These are phyloP conservation scores for Panaeolus cyanescens DNA, from an alignment of 768 basidiomycete species.

Conservation along the genomic window DNA sequence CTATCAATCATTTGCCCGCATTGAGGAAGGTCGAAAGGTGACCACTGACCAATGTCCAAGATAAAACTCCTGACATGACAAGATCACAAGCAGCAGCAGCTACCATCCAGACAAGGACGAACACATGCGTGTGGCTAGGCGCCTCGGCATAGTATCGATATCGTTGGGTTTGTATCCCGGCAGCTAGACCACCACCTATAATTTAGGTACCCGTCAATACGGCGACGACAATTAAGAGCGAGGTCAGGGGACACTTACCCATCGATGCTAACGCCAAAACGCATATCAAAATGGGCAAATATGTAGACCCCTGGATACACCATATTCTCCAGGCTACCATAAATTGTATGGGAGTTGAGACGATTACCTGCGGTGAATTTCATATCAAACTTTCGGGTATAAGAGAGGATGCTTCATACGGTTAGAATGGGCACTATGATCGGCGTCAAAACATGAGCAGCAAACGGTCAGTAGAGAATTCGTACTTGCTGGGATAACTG, in stretches of 20 bases:
- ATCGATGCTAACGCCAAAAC: not conserved
- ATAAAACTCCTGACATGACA: not conserved
- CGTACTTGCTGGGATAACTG: not conserved
- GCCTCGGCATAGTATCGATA: not conserved
- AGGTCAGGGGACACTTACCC: not conserved
- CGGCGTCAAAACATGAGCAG: not conserved
- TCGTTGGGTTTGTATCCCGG: not conserved
- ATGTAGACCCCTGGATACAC: not conserved
- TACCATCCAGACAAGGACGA: not conserved
- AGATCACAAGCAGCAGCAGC: not conserved
- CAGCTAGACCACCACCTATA: not conserved
- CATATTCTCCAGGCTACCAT: not conserved
- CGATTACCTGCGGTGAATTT: not conserved
- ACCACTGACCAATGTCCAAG: not conserved
- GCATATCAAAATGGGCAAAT: not conserved
- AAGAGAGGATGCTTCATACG: not conserved
- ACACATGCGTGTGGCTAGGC: not conserved
- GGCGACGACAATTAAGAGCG: not conserved
- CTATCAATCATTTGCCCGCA: not conserved
- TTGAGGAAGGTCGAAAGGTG: not conserved
- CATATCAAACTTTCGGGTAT: not conserved
- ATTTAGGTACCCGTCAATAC: not conserved
- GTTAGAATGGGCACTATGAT: not conserved
- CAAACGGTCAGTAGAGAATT: too few species aligned
- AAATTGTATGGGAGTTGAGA: constrained; percentile 5